Conservation (phyloP, 2,329 filamentous ascomycete genomes). For the Pseudocercospora fijiensis region DNA sequence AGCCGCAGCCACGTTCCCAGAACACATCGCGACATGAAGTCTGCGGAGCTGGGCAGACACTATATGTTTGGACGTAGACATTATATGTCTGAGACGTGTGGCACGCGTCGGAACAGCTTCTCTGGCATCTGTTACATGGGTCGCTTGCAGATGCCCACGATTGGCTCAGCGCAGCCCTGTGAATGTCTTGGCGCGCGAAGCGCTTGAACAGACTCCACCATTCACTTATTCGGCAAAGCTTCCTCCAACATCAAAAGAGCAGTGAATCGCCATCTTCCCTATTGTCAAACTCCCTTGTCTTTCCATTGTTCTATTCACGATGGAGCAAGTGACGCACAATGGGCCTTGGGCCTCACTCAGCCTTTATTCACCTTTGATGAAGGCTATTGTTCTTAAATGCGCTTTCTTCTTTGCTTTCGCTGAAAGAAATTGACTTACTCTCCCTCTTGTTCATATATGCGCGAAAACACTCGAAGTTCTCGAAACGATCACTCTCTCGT, state of each 20-base stretch:
- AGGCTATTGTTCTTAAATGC: background rate
- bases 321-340: background rate
- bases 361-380: conserved; percentile 4
- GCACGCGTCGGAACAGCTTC: background rate
- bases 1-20: background rate
- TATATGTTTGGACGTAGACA: conserved; percentile 1
- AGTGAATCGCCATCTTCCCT: background rate
- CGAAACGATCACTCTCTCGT: background rate
- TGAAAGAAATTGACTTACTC: background rate
- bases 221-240: background rate
- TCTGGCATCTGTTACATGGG: background rate
- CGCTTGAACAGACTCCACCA: background rate
- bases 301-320: conserved; percentile 6
- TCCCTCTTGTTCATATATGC: background rate
- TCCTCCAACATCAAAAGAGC: background rate
- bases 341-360: background rate
- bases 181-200: conserved; percentile 1
- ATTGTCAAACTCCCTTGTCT: background rate
- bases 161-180: conserved; percentile 1
- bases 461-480: background rate
- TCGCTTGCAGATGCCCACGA: background rate
- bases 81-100: background rate
- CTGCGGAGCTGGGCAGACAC: background rate
- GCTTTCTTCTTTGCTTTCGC: background rate
- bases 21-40: background rate